Conservation (phyloP, 768 basidiomycete species). For the Antrodiella citrinella region DNA sequence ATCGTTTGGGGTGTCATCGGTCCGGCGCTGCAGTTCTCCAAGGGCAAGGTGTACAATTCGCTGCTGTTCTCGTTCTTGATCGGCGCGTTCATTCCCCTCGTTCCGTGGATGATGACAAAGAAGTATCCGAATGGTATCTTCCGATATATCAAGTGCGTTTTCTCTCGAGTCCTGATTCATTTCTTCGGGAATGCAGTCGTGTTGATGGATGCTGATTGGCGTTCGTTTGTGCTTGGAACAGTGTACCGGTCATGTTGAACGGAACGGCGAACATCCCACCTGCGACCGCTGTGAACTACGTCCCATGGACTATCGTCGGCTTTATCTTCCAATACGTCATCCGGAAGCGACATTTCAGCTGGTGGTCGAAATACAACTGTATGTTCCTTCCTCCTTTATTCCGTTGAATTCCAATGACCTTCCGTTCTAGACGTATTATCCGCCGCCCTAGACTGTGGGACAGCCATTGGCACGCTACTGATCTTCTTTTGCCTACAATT, state of each 20-base stretch:
- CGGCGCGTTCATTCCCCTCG: slow-evolving; percentile 31
- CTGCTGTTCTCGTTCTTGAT: slow-evolving; percentile 36
- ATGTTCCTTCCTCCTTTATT: slow-evolving; percentile 4
- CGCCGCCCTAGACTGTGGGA: slow-evolving; percentile 65
- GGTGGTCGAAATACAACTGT: slow-evolving; percentile 36
- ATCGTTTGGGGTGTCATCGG: slow-evolving; percentile 41
- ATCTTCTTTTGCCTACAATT: slow-evolving; percentile 28
- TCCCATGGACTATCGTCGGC: slow-evolving; percentile 29
- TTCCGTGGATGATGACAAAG: slow-evolving; percentile 36
- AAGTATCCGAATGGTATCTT: slow-evolving; percentile 55
- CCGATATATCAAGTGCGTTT: slow-evolving; percentile 24
- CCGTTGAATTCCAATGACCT: neutral
- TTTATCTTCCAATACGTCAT: slow-evolving; percentile 30
- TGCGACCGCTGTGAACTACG: slow-evolving; percentile 33
- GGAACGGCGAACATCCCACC: slow-evolving; percentile 34
- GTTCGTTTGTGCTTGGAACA: neutral
- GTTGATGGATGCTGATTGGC: neutral
- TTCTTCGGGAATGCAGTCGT: neutral
- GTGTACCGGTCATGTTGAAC: slow-evolving; percentile 32
- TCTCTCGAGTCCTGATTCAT: neutral
- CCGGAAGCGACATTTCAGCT: slow-evolving; percentile 28
- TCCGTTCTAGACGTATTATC: slow-evolving; percentile 52
- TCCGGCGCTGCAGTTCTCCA: slow-evolving; percentile 28
- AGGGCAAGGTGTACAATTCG: slow-evolving; percentile 28
- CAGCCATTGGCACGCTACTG: slow-evolving; percentile 18